Evolutionary conservation across 306 rosid species (phyloP), one percentile per base, ranked within the genome.

Genomic region (Spatholobus suberectus): DNA sequence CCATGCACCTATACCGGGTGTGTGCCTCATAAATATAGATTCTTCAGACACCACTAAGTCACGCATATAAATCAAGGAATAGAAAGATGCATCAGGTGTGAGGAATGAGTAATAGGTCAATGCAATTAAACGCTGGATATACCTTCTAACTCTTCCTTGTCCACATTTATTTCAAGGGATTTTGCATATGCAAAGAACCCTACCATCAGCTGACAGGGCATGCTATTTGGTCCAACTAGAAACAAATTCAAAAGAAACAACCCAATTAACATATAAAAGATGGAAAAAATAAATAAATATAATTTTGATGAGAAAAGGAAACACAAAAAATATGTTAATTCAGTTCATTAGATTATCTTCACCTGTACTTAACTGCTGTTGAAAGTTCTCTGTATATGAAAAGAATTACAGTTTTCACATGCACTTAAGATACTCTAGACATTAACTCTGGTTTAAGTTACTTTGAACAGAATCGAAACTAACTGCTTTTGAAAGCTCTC

Each of bases 141-240:
- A 95, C 98, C 97, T 90, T 95, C 98, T 82, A 91, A 86, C 89
- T 93, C 98, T 62, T 81, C 82, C 83, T 89, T 87, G 86, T 93
- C 97, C 68, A 95, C 97, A 34, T 82, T 90, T 85, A 95, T 90
- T 81, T 89, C 94, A 24, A 93, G 89, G 32, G 98, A 90, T 82
- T 93, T 95, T 18, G 98, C 98, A 83, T 88, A 89, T 6, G 97
- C 98, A 81, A 82, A 89, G 90, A 95, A 95, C 78, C 98, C 98
- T 82, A 95, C 93, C 98, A 95, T 95, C 89, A 93, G 84, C 85
- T 95, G 98, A 87, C 98, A 95, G 13, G 98, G 97, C 89, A 95
- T 95, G 78, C 90, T 90, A 77, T 70, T 87, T 43, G 95, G 94
- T 81, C 98, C 98, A 87, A 93, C 98, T 95, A 89, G 21, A 70